Evolutionary conservation across 1,139 yeast genomes (phyloP).

Genomic region (Lodderomyces theae): DNA sequence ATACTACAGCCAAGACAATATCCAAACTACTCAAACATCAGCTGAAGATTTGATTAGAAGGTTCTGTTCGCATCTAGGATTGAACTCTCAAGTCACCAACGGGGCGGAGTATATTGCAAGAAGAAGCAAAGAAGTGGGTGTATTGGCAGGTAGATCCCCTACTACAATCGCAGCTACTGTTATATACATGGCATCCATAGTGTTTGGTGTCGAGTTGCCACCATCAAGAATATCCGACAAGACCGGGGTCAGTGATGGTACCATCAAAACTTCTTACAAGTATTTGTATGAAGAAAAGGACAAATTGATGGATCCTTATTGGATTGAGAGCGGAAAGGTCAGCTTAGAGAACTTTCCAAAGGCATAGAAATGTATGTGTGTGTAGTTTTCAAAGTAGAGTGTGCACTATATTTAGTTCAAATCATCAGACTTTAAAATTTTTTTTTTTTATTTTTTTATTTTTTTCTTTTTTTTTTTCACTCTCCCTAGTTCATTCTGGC

Average conservation of each 20-base stretch:
- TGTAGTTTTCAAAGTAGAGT: background rate
- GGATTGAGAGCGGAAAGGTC: conserved; percentile 73
- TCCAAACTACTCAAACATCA: conserved; percentile 83
- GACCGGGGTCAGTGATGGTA: conserved; percentile 98
- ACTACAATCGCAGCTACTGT: conserved; percentile 98
- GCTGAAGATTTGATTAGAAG: conserved; percentile 95
- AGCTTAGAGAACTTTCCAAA: conserved; percentile 60
- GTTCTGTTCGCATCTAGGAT: conserved; percentile 92
- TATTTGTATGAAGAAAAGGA: conserved; percentile 74
- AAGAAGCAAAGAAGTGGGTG: conserved; percentile 86
- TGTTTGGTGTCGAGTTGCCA: conserved; percentile 68
- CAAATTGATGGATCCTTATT: conserved; percentile 72
- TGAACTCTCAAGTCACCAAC: conserved; percentile 79
- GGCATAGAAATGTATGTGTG: conserved; percentile 11
- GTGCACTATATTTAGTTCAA: background rate
- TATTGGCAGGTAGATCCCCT: conserved; percentile 95
- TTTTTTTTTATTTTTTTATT: background rate
- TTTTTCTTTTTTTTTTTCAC: background rate
- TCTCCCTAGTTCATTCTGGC: background rate
- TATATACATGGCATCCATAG: conserved; percentile 84
- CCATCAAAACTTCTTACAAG: conserved; percentile 89
- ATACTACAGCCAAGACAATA: conserved; percentile 47
- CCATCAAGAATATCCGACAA: conserved; percentile 86
- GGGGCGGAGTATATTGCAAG: conserved; percentile 94
- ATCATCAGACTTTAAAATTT: background rate